Percentiles rank a stretch among this genome's conserved stretches.
Evolutionary conservation across 1,139 yeast species (phyloP).

Genomic region (Nakaseomyces kungkrabaensis): DNA sequence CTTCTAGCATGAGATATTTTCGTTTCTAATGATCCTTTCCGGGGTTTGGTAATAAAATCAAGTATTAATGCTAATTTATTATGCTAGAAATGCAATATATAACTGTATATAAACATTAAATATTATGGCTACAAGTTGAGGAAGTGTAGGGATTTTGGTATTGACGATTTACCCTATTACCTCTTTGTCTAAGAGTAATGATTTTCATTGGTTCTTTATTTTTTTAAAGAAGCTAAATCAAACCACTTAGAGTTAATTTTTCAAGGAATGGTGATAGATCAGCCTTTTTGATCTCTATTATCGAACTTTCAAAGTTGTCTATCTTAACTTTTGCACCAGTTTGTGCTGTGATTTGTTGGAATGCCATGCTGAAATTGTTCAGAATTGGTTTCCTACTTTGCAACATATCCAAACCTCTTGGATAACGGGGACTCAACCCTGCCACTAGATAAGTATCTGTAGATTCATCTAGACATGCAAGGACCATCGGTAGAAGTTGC

Average conservation of each 20-base stretch:
- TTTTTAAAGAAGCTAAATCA: slow-evolving; percentile 22
- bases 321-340: slow-evolving; percentile 85
- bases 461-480: slow-evolving; percentile 70
- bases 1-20: background rate
- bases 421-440: slow-evolving; percentile 79
- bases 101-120: too few relatives aligned
- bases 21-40: background rate
- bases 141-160: too few relatives aligned
- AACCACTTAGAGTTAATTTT: slow-evolving; percentile 48
- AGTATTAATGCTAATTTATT: background rate
- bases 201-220: too few relatives aligned
- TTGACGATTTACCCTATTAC: too few relatives aligned
- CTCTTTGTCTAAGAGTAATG: too few relatives aligned
- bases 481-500: slow-evolving; percentile 65
- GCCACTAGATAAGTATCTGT: slow-evolving; percentile 80
- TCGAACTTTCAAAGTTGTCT: slow-evolving; percentile 90
- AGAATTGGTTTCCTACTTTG: slow-evolving; percentile 36
- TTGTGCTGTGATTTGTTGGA: slow-evolving; percentile 71
- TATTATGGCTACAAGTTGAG: too few relatives aligned
- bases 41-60: too few relatives aligned
- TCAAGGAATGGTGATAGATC: slow-evolving; percentile 85
- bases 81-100: too few relatives aligned
- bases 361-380: slow-evolving; percentile 83
- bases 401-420: slow-evolving; percentile 45
- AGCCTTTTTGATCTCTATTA: slow-evolving; percentile 79